Evolutionary conservation across 441 rosid species (phyloP), one percentile per base, ranked within the genome.

Genomic region (Jatropha podagrica): DNA sequence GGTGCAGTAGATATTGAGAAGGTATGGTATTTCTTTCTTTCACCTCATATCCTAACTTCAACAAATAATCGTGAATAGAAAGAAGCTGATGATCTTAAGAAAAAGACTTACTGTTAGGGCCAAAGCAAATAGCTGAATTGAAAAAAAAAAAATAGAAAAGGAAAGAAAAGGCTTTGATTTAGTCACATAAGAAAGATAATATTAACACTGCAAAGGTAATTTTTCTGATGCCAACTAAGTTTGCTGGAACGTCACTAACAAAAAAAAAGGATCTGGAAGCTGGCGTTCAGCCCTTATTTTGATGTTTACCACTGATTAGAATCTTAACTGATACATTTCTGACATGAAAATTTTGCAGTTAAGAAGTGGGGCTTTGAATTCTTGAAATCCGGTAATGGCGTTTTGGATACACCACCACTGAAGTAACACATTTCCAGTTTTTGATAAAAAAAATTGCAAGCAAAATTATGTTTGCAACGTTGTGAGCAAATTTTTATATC

Each of bases 1-100:
- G 81, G 79, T 74, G 54, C 78, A 40, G 42, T 70, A 26, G 85
- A 84, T 78, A 77, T 82, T 70, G 82, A 76, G 78, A 81, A 85
- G 89, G 90, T 87, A 20, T 18, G 77, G 17, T 37, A 64, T 14
- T 71, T 73, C 65, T 61, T 66, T 59, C 51, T 61, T 14, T 71
- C 13, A 14, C n/a, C 65, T 70, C 26, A 2, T 49, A 46, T 63
- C 11, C 48, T 32, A 32, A 32, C 32, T 32, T 1, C 0, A 32
- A 32, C 32, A 32, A 32, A 32, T 32, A 32, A 32, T 32, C 32
- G 2, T 32, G 32, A 32, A 32, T 32, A 32, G 37, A 23, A 46
- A 65, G 23, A 2, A 51, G 15, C 0, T 0, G 7, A 4, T 10
- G 23, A 70, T 17, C 61, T 51, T 69, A 44, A 20, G 37, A 44